These are phyloP conservation scores for Ogataea allantospora DNA, from an alignment of 805 yeast species.

Conservation along the genomic window DNA sequence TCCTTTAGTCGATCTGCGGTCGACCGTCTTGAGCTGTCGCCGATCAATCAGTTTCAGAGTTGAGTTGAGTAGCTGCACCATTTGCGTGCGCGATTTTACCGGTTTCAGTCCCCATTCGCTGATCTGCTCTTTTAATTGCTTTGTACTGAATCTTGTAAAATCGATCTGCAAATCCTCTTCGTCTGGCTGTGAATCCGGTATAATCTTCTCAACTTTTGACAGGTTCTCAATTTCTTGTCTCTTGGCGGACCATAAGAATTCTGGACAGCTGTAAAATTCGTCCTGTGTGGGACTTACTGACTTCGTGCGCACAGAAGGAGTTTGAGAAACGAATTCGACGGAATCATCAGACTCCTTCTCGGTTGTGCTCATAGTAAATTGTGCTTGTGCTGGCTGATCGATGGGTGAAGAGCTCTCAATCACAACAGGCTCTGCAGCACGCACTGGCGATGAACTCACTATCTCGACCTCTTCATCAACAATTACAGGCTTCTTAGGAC, in stretches of 20 bases:
- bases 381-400: neutral
- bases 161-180: constrained; percentile 9
- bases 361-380: neutral
- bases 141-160: constrained; percentile 18
- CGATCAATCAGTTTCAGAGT: constrained; percentile 23
- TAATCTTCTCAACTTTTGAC: constrained; percentile 11
- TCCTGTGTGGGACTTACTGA: constrained; percentile 3
- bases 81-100: constrained; percentile 31
- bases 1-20: constrained; percentile 5
- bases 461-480: constrained; percentile 13
- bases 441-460: constrained; percentile 21
- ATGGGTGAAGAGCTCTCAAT: constrained; percentile 8
- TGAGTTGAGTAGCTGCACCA: constrained; percentile 33
- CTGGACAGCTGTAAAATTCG: constrained; percentile 14
- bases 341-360: neutral
- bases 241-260: constrained; percentile 15
- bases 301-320: neutral
- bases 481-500: neutral
- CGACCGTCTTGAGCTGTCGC: constrained; percentile 10
- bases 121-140: constrained; percentile 27
- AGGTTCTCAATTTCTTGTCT: constrained; percentile 15
- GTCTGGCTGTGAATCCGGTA: constrained; percentile 23
- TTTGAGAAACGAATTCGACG: neutral
- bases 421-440: neutral
- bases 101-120: constrained; percentile 40